Evolutionary conservation across 176 grass and related monocot species (phyloP).

Genomic region (Carex scoparia): DNA sequence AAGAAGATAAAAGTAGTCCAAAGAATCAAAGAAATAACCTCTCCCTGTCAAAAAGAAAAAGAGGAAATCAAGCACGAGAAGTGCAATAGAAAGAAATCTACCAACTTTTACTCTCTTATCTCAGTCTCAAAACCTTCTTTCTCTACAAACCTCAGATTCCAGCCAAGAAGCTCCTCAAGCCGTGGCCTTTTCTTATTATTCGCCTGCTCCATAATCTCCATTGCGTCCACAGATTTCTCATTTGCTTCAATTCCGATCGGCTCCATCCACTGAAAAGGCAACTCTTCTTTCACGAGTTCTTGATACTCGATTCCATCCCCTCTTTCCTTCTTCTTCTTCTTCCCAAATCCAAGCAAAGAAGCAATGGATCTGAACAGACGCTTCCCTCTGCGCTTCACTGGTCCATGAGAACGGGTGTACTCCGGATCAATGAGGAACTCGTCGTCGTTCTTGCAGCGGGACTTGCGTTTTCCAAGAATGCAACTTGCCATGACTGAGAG

Average conservation of each 20-base stretch:
- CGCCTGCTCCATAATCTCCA: not conserved
- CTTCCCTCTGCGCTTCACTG: constrained; percentile 4
- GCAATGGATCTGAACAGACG: constrained; percentile 8
- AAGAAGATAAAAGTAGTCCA: not conserved
- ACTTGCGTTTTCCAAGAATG: constrained; percentile 28
- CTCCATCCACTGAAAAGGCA: constrained; percentile 24
- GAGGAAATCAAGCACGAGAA: constrained; percentile 25
- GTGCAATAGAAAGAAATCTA: not conserved
- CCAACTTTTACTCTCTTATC: not conserved
- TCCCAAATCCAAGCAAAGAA: constrained; percentile 18
- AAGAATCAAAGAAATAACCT: constrained; percentile 23
- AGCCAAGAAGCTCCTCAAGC: constrained; percentile 25
- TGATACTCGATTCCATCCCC: constrained; percentile 5
- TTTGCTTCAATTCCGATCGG: not conserved
- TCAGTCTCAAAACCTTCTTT: constrained; percentile 15
- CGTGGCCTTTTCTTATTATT: constrained; percentile 21
- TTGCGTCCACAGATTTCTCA: not conserved
- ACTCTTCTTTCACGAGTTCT: constrained; percentile 8
- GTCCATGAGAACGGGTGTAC: not conserved
- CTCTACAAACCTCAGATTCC: constrained; percentile 20
- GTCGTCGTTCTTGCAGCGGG: not conserved
- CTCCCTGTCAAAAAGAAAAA: constrained; percentile 14
- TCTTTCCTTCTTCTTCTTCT: constrained; percentile 18
- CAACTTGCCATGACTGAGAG: constrained; percentile 12
- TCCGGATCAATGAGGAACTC: constrained; percentile 18